phyloP scores from a whole-genome alignment of 202 grass and related monocot genomes.

The Saccharum hybrid region DNA sequence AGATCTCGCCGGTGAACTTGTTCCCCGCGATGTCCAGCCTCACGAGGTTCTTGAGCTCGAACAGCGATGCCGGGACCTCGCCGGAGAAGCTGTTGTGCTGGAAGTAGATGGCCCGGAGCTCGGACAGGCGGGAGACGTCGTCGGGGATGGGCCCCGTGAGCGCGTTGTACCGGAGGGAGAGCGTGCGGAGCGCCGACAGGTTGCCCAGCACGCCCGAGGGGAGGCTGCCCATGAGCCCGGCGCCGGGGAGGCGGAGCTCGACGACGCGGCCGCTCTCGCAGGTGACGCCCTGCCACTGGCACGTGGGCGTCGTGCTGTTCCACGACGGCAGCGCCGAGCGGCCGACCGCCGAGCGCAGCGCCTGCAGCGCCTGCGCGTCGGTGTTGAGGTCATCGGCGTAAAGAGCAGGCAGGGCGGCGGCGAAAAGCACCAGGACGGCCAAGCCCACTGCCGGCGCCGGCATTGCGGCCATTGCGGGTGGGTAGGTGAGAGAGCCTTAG shows the following conservation, averaged over 20 bases:
- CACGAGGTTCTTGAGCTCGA: slow-evolving; percentile 72
- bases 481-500: slow-evolving; percentile 34
- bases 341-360: slow-evolving; percentile 66
- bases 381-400: slow-evolving; percentile 65
- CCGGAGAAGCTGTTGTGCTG: slow-evolving; percentile 77
- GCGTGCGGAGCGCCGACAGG: slow-evolving; percentile 76
- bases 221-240: slow-evolving; percentile 76
- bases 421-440: slow-evolving; percentile 46
- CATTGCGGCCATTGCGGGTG: slow-evolving; percentile 61
- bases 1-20: slow-evolving; percentile 73
- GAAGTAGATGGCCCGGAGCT: slow-evolving; percentile 86
- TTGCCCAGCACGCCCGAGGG: slow-evolving; percentile 65
- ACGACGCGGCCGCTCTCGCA: slow-evolving; percentile 70
- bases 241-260: slow-evolving; percentile 73
- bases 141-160: slow-evolving; percentile 65
- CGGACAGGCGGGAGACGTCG: slow-evolving; percentile 61
- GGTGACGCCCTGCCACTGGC: slow-evolving; percentile 66
- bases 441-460: slow-evolving; percentile 48
- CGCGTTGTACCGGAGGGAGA: slow-evolving; percentile 88
- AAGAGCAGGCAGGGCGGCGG: slow-evolving; percentile 28
- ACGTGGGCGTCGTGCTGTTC: slow-evolving; percentile 70
- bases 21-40: slow-evolving; percentile 72
- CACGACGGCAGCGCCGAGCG: slow-evolving; percentile 62
- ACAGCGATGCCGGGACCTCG: slow-evolving; percentile 65
- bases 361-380: slow-evolving; percentile 69